Evolutionary conservation across 1,284 basidiomycete genomes (phyloP), one percentile per base, ranked within the genome.

Genomic region (Pulveroboletus sp.): DNA sequence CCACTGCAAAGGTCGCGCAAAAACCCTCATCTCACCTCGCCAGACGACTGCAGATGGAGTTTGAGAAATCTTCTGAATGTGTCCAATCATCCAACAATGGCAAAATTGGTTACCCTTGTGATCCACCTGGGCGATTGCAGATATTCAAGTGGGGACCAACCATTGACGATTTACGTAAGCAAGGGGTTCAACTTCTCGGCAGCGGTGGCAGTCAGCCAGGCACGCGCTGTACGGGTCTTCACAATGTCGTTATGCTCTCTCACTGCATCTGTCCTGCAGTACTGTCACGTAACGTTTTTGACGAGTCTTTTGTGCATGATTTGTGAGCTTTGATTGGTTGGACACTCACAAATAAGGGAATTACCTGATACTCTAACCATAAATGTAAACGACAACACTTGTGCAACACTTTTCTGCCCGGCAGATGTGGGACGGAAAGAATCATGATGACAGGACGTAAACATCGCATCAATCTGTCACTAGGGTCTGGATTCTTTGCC

Each of bases 211-310:
- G 5, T 36, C 17, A 22, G 38, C 38, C 38, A 39, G 38, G 38
- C 20, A 39, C 20, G 6, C 38, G 22, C 8, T 7, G 12, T 22
- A 39, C 12, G 14, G n/a, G n/a, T n/a, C n/a, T n/a, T n/a, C n/a
- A n/a, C n/a, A n/a, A n/a, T n/a, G n/a, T n/a, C 42, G 45, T 49
- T 2, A 61, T 46, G 26, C 24, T 58, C 26, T 60, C 59, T 8
- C 56, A 59, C 26, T n/a, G n/a, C n/a, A n/a, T n/a, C n/a, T n/a
- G n/a, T n/a, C n/a, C n/a, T n/a, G n/a, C n/a, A n/a, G n/a, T n/a
- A n/a, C n/a, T n/a, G n/a, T n/a, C n/a, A n/a, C n/a, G n/a, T n/a
- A n/a, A n/a, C n/a, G n/a, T n/a, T n/a, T n/a, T n/a, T n/a, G n/a
- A n/a, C n/a, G n/a, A n/a, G n/a, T n/a, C n/a, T n/a, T n/a, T n/a